These are phyloP conservation scores for Epichloe glyceriae DNA, from an alignment of 2,329 filamentous ascomycete genomes.

Conservation along the genomic window DNA sequence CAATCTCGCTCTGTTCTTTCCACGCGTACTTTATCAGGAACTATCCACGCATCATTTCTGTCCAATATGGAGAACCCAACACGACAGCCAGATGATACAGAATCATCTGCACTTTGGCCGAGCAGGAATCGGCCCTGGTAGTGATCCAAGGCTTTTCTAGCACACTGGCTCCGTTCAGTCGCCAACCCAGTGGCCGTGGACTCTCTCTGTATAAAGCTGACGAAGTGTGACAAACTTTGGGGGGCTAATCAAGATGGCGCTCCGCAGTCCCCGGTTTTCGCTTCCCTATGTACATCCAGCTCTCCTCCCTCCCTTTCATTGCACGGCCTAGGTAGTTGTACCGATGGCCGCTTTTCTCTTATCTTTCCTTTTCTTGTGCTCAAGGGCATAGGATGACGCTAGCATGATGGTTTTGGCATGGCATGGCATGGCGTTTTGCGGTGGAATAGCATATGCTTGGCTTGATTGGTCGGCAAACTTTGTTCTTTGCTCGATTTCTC, in stretches of 20 bases:
- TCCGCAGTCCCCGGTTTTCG: too few relatives aligned
- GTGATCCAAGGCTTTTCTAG: neutral
- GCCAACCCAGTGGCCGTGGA: too few relatives aligned
- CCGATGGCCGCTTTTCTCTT: neutral
- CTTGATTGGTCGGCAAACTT: neutral
- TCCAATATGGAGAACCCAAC: neutral
- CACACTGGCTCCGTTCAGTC: too few relatives aligned
- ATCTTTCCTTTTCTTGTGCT: neutral
- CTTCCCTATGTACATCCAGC: too few relatives aligned
- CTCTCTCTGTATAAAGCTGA: too few relatives aligned
- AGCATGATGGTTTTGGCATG: neutral
- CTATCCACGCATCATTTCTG: neutral
- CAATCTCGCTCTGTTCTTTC: neutral
- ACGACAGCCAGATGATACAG: neutral
- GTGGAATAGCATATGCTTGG: constrained; percentile 3
- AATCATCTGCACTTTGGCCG: neutral
- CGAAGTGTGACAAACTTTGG: too few relatives aligned
- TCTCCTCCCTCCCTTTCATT: too few relatives aligned
- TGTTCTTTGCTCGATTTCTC: neutral
- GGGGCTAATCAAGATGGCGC: too few relatives aligned
- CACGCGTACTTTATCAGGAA: neutral
- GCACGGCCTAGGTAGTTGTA: too few relatives aligned
- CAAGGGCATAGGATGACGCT: neutral
- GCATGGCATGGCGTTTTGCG: neutral
- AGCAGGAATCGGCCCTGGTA: constrained; percentile 6